Evolutionary conservation across 495 filamentous ascomycete genomes (phyloP).

Genomic region (Pseudomonodictys pantanalensis): DNA sequence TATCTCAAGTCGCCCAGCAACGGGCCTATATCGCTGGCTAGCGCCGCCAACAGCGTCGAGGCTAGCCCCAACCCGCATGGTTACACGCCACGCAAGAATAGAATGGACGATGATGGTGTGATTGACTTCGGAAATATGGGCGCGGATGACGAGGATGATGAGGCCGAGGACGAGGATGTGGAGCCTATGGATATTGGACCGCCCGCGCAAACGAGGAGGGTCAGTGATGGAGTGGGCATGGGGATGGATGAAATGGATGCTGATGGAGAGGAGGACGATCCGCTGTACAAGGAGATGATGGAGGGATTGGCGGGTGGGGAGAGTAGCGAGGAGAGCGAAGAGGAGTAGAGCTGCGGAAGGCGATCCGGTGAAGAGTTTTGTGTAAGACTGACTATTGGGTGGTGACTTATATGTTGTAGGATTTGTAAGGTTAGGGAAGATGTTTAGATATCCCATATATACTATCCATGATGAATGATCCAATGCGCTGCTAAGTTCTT

Average conservation of each 20-base stretch:
- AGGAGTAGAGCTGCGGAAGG: no score
- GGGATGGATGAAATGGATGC: conserved; percentile 9
- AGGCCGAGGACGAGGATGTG: conserved; percentile 26
- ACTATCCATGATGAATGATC: no score
- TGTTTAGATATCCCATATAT: no score
- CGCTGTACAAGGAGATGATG: conserved; percentile 31
- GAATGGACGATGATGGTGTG: conserved; percentile 15
- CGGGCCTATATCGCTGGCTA: conserved; percentile 31
- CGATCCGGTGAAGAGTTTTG: no score
- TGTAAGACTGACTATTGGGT: no score
- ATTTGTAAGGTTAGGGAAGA: no score
- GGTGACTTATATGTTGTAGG: no score
- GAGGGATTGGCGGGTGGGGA: conserved; percentile 25
- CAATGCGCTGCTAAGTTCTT: no score
- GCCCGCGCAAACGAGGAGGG: conserved; percentile 8
- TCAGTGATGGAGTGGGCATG: not conserved
- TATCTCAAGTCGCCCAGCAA: conserved; percentile 11
- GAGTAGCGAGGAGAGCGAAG: conserved; percentile 33
- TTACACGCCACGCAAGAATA: not conserved
- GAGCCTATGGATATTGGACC: conserved; percentile 32
- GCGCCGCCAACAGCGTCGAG: conserved; percentile 30
- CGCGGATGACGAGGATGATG: conserved; percentile 11
- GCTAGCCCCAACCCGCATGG: conserved; percentile 16
- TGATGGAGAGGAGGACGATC: conserved; percentile 30
- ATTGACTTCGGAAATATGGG: conserved; percentile 31